Base-by-base conservation (phyloP, 352 stramenopile genomes). In the Phytophthora sp. region DNA sequence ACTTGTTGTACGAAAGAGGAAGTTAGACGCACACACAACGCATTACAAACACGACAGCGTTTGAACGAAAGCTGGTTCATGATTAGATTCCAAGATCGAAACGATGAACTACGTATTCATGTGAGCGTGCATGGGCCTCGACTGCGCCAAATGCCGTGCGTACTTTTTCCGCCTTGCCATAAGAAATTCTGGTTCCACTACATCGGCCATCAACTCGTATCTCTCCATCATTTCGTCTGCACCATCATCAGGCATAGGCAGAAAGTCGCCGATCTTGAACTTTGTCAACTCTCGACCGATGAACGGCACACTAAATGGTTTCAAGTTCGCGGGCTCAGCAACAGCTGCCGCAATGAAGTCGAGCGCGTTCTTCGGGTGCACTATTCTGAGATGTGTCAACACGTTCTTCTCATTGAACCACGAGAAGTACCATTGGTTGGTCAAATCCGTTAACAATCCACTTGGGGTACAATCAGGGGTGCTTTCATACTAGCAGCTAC, bases 191-290 rank as follows among this genome's bases (percentile, higher is more conserved):
- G 63, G 56, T 45, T 74, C 52, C 49, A 77, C 26, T 32, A 45
- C 69, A 44, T 74, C 69, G 11, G 64, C 59, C 41, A 60, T 60
- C 13, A 50, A 51, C 38, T 48, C 38, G 35, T 49, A 59, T 42
- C 37, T 32, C 51, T 42, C 51, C 18, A 77, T 71, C 64, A 77
- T 71, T 23, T 77, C 59, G 7, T 67, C 64, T 26, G 64, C 58
- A 53, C 20, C 60, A 66, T 72, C 55, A 65, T 39, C 20, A 18
- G 21, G 54, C 44, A 37, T 51, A 0, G 56, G 61, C 45, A 54
- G 52, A 18, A 69, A 69, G 20, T 64, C 60, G 41, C 59, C 61
- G 17, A 69, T 17, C 44, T 59, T 69, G 7, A 64, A 39, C 34
- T 20, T 39, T 39, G 34, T 39, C 11, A 38, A 17, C 32, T 38